Evolutionary conservation across 176 grass and related monocot genomes (phyloP).

Genomic region (Bolboschoenus planiculmis): DNA sequence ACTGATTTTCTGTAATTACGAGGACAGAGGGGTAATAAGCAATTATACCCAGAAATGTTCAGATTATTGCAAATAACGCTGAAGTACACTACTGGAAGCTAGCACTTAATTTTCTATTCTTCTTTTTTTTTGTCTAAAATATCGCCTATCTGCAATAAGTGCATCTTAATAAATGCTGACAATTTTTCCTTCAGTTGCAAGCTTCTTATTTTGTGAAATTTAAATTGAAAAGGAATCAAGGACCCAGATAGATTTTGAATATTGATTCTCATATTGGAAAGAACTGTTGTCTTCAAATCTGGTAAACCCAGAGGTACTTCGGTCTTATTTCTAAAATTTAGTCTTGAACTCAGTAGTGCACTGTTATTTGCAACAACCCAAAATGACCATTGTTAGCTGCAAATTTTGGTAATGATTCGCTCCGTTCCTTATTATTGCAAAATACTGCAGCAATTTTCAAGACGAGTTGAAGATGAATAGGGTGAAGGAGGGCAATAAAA

Average conservation of each 20-base stretch:
- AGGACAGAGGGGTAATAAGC: neutral
- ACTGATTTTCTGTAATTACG: neutral
- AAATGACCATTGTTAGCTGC: neutral
- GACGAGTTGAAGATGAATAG: neutral
- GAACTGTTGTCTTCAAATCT: neutral
- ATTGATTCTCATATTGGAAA: neutral
- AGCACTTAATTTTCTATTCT: neutral
- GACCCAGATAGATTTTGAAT: neutral
- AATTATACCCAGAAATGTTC: neutral
- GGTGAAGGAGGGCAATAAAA: neutral
- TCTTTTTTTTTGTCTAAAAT: neutral
- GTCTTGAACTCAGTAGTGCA: neutral
- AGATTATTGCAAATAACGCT: neutral
- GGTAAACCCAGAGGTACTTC: neutral
- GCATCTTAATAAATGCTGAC: neutral
- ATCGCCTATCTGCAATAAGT: neutral
- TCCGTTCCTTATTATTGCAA: neutral
- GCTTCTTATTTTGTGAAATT: neutral
- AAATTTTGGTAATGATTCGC: neutral
- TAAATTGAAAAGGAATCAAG: slow-evolving; percentile 8
- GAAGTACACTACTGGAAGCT: neutral
- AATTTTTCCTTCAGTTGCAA: neutral
- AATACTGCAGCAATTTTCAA: neutral
- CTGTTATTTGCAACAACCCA: neutral
- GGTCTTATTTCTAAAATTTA: neutral